Evolutionary conservation across 345 rosid genomes (phyloP).

Genomic region (Fremontodendron californicum): DNA sequence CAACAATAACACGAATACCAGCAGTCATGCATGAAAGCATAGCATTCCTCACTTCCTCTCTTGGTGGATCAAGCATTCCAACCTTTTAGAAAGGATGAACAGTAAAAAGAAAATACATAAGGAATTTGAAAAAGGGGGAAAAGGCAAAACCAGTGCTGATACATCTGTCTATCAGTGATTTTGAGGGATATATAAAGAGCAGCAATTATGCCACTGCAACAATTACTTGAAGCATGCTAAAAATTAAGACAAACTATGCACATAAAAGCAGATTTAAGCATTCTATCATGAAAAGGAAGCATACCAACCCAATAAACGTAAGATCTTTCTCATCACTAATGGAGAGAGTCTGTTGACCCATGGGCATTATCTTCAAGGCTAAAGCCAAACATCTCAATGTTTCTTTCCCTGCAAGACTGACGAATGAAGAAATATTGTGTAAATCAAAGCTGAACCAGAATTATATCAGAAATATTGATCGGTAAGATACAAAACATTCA

Average conservation of each 20-base stretch:
- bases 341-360: conserved; percentile 65
- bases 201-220: background rate
- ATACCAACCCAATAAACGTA: conserved; percentile 99
- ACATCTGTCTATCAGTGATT: background rate
- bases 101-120: background rate
- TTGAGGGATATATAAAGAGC: background rate
- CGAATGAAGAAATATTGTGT: conserved; percentile 18
- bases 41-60: conserved; percentile 94
- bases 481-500: background rate
- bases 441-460: conserved; percentile 2
- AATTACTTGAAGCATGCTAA: background rate
- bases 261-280: background rate
- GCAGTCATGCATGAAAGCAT: conserved; percentile 97
- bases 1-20: conserved; percentile 98
- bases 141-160: background rate
- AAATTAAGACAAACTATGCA: background rate
- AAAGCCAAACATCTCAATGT: conserved; percentile 89
- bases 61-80: conserved; percentile 99
- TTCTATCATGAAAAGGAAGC: conserved; percentile 46
- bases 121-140: background rate
- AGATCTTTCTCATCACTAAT: conserved; percentile 86
- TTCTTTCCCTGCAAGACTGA: conserved; percentile 95
- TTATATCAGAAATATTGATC: background rate
- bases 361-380: conserved; percentile 79
- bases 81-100: conserved; percentile 43